Conservation (phyloP, 169 alveolate genomes). For the Theileria annulata region DNA sequence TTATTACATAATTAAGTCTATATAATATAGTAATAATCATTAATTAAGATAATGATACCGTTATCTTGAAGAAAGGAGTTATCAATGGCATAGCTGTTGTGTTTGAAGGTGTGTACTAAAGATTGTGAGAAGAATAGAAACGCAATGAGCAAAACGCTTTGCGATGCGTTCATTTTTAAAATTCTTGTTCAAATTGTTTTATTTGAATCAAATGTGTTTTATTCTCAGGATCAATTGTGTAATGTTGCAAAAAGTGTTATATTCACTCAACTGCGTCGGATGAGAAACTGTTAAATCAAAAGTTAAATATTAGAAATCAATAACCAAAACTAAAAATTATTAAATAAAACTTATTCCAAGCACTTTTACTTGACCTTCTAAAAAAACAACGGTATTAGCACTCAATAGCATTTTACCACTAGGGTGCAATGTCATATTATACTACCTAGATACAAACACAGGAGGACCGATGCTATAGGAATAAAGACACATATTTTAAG, state of each 20-base stretch:
- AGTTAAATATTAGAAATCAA: background rate
- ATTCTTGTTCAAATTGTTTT: background rate
- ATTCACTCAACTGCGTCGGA: background rate
- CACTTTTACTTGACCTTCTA: slow-evolving; percentile 21
- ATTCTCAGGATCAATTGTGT: background rate
- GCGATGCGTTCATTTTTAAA: slow-evolving; percentile 3
- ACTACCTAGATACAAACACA: background rate
- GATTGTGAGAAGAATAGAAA: background rate
- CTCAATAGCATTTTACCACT: slow-evolving; percentile 24
- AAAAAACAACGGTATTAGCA: slow-evolving; percentile 27
- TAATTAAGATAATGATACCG: background rate
- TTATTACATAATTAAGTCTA: background rate
- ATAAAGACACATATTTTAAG: background rate
- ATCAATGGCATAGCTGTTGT: background rate
- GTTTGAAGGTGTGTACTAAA: background rate
- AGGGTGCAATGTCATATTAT: slow-evolving; percentile 23
- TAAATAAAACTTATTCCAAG: background rate
- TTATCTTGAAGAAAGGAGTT: slow-evolving; percentile 7
- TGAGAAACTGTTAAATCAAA: background rate
- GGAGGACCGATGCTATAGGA: background rate
- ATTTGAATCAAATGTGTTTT: background rate
- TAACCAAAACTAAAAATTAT: background rate
- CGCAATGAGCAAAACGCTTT: background rate
- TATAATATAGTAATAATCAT: background rate
- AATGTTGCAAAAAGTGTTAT: background rate